Base-by-base conservation (phyloP, 805 yeast genomes). In the Ogataea kodamae region DNA sequence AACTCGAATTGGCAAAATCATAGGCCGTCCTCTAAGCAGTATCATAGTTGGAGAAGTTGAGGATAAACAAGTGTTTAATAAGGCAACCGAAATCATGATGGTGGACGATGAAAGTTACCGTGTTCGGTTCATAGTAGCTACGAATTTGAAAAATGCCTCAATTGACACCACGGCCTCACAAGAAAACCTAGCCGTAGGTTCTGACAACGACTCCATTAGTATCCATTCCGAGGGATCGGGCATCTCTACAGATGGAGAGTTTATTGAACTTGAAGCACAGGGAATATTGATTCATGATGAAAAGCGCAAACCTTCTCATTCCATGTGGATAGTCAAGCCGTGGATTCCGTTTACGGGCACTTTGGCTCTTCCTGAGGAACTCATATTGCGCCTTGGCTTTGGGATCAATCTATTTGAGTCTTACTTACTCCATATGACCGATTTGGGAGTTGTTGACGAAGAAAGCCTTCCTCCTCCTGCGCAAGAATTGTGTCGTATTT, bases 281-380 rank as follows among this genome's bases (percentile, higher is more conserved):
- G 98, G 98, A 3, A 81, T 92, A 7, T 57, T 90, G 13, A 80
- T 92, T 6, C 82, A 77, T 43, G 83, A 81, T 51, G 57, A 67
- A 3, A 62, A 63, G 22, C 65, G 70, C 10, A 54, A 70, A 22
- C 89, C 90, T 1, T 67, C 81, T 0, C 94, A 87, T 56, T 78
- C 96, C 1, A 84, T 92, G 84, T 90, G 97, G 97, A 78, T 90
- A 4, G 69, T 92, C 5, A 81, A 84, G 48, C 95, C 94, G 3
- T 81, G 79, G 57, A 63, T 68, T 3, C 81, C 79, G 22, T 63
- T 82, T 3, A 74, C 78, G 34, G 68, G 72, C 3, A 76, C 77
- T 33, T 65, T 85, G 22, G 81, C 82, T 33, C 61, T 90, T 23
- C 95, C 96, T 0, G 67, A 64, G 8, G 73, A 72, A 14, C 65